A percentile compares a stretch with the other conserved stretches of the same genome.
phyloP scores from a whole-genome alignment of 352 stramenopile species.

The Globisporangium paroecandrum region DNA sequence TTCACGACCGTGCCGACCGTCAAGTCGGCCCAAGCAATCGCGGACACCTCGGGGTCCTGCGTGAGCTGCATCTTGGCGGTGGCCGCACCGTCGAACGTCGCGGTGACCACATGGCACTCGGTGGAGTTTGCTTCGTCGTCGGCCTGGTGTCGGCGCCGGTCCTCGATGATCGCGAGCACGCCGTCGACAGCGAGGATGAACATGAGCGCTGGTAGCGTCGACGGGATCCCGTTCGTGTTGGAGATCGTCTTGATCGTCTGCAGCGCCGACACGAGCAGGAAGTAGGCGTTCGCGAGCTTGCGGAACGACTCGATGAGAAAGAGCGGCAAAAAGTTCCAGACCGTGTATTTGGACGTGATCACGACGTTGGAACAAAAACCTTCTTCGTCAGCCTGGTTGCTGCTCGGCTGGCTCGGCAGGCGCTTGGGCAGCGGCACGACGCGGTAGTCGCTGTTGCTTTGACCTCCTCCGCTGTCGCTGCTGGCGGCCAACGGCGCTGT shows the following conservation, averaged over 20 bases:
- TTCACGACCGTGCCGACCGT: constrained; percentile 82
- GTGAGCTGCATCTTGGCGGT: constrained; percentile 25
- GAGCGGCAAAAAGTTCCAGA: constrained; percentile 85
- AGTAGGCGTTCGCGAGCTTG: constrained; percentile 92
- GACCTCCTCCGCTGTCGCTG: not conserved
- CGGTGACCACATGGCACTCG: constrained; percentile 46
- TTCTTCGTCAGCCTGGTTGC: not conserved
- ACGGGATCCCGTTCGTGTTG: constrained; percentile 79
- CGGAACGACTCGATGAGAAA: constrained; percentile 86
- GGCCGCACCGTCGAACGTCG: constrained; percentile 39
- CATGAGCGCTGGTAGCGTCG: constrained; percentile 79
- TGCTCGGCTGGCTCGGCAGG: constrained; percentile 1
- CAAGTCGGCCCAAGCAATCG: constrained; percentile 70
- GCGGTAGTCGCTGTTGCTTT: not conserved
- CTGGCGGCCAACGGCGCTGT: not conserved
- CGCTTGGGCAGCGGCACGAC: constrained; percentile 7
- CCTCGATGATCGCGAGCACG: constrained; percentile 84
- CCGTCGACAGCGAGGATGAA: constrained; percentile 88
- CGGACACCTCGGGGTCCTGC: constrained; percentile 37
- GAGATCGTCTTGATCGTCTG: constrained; percentile 77
- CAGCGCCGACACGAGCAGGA: constrained; percentile 86
- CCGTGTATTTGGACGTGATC: constrained; percentile 91
- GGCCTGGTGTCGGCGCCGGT: constrained; percentile 66
- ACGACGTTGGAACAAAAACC: constrained; percentile 83
- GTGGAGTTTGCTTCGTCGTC: constrained; percentile 85